Base-by-base conservation (phyloP, 139 green algal genomes). In the Chloropicon primus region DNA sequence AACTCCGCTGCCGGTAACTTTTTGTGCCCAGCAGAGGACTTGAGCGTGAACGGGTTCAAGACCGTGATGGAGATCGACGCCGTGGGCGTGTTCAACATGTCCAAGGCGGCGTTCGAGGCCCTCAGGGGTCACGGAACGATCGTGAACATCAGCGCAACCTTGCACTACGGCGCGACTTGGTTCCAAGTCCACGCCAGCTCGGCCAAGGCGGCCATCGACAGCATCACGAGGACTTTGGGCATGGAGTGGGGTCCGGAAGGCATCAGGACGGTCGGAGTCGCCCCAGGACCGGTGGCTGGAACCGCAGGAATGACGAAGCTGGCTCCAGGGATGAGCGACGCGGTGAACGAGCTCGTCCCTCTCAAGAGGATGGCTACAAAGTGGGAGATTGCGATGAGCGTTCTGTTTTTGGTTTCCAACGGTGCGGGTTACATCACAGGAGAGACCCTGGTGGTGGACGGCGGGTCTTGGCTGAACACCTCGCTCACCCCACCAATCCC, bases 1-100 rank as follows among this genome's bases (percentile, higher is more conserved):
- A 98, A 98, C 82, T 94, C 91, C 75, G 94, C 94, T 21, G 94
- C 94, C 23, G 89, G 89, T 53, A 94, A 94, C 80, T 94, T 94
- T 77, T 82, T 94, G 53, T 87, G 87, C 0, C 83, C 91, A 28
- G 91, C 93, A 27, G 91, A 97, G 81, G 83, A 92, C 72, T 85
- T 98, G 1, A 87, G 83, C 1, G 77, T 83, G 17, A 97, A 97
- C 71, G 94, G 91, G n/a, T 98, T 98, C 76, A 80, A 25, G 0
- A 72, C 87, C 84, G 94, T 98, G 2, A 91, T 98, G 86, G 94
- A 98, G 75, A 98, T 98, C 71, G 94, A 98, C 81, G 81, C 94
- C 0, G 62, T 96, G 26, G 94, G 94, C 21, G 96, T 91, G 0
- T 98, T 98, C 87, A 93, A 87, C 79, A 92, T 92, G 85, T 88